A percentile compares a stretch with the other conserved stretches of the same genome.
Evolutionary conservation across 441 rosid genomes (phyloP).

Genomic region (Metrosideros polymorpha): DNA sequence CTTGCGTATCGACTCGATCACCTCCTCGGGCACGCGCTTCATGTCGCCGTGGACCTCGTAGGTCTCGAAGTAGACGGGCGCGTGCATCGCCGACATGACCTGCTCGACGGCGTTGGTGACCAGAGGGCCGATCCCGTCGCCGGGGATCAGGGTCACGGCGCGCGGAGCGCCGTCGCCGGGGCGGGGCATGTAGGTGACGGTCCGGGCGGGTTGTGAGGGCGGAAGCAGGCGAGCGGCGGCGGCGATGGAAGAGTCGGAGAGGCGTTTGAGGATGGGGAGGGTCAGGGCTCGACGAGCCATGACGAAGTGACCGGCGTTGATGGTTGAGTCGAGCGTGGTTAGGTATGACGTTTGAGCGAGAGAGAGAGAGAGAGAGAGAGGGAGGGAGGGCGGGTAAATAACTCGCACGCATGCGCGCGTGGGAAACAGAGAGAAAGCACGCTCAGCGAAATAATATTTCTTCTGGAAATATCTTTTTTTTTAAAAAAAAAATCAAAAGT

Average conservation of each 20-base stretch:
- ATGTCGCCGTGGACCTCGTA: conserved; percentile 83
- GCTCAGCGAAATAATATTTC: background rate
- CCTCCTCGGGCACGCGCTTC: conserved; percentile 70
- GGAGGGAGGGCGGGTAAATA: background rate
- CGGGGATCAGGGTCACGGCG: conserved; percentile 77
- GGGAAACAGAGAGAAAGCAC: background rate
- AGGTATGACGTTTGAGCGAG: background rate
- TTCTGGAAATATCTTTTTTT: background rate
- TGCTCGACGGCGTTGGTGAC: conserved; percentile 84
- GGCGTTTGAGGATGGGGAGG: conserved; percentile 7
- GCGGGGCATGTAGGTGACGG: conserved; percentile 95
- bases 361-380: too few relatives aligned
- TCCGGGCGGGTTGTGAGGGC: conserved; percentile 29
- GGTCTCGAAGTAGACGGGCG: conserved; percentile 81
- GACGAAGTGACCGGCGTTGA: background rate
- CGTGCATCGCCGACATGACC: conserved; percentile 96
- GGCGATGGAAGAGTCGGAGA: background rate
- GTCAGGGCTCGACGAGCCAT: background rate
- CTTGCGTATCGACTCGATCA: conserved; percentile 73
- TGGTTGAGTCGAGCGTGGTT: background rate
- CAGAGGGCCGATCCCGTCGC: conserved; percentile 85
- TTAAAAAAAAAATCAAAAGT: too few relatives aligned
- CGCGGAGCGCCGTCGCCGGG: conserved; percentile 90
- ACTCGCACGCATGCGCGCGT: background rate
- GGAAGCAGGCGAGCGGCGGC: background rate